Percentiles rank a stretch among this genome's conserved stretches.
phyloP scores from a whole-genome alignment of 345 rosid genomes.

The Arabidopsis arenosa region DNA sequence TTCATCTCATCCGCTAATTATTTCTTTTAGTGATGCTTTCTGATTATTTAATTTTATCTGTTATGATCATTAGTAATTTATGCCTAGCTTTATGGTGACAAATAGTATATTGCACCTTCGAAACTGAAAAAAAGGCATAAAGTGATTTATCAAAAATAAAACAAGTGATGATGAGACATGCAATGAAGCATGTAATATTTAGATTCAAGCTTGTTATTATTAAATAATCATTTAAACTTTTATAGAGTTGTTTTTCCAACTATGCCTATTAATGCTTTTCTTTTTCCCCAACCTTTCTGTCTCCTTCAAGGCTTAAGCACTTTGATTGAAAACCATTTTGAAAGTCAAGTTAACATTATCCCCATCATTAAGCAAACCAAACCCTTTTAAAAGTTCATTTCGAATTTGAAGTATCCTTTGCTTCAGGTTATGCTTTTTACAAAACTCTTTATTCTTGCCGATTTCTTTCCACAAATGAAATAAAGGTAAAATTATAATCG shows the following conservation, averaged over 20 bases:
- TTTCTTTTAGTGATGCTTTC: neutral
- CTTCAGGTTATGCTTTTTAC: slow-evolving; percentile 34
- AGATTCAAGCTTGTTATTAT: slow-evolving; percentile 26
- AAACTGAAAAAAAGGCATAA: slow-evolving; percentile 32
- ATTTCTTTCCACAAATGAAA: slow-evolving; percentile 15
- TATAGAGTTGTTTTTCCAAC: slow-evolving; percentile 41
- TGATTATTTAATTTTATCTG: neutral
- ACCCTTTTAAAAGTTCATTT: slow-evolving; percentile 7
- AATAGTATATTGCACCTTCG: slow-evolving; percentile 16
- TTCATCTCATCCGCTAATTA: neutral
- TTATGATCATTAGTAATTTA: slow-evolving; percentile 24
- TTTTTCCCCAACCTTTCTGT: slow-evolving; percentile 41
- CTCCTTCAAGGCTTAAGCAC: slow-evolving; percentile 39
- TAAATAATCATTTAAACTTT: slow-evolving; percentile 16
- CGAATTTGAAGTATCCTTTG: slow-evolving; percentile 30
- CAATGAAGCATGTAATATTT: slow-evolving; percentile 31
- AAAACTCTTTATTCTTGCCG: slow-evolving; percentile 33
- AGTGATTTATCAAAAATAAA: slow-evolving; percentile 26
- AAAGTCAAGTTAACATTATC: slow-evolving; percentile 32
- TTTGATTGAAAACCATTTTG: slow-evolving; percentile 12
- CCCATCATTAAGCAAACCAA: slow-evolving; percentile 38
- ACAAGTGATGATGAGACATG: slow-evolving; percentile 43
- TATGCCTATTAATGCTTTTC: slow-evolving; percentile 41
- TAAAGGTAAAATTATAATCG: neutral
- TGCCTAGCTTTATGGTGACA: slow-evolving; percentile 41